Evolutionary conservation across 164 flowering plant genomes (phyloP), one percentile per base, ranked within the genome.

Genomic region (Warburgia ugandensis): DNA sequence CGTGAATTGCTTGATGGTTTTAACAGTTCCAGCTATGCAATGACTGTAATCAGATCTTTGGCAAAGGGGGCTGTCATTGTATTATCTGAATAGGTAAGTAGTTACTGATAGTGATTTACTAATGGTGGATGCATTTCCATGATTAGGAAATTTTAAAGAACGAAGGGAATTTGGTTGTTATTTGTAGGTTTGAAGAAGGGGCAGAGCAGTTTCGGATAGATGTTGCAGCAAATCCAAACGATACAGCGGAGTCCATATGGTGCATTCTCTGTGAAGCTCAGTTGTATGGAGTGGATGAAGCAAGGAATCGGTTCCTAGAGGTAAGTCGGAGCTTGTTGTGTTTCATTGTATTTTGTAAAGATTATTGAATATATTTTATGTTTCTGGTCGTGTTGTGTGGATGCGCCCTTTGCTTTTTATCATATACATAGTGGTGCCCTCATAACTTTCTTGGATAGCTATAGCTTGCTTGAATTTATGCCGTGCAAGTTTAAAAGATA

Each of bases 191-290:
- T 71, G 88, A 83, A 59, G 96, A 85, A 67, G 98, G 95, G 48
- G 94, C 98, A 5, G 91, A 87, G 75, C 98, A 92, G 71, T 92
- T 87, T 45, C 70, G 95, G 17, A 1, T 92, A 58, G 98, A 92
- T 81, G 96, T 92, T 68, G 86, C 91, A 1, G 81, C 82, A 44
- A 92, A 92, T 68, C 96, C 96, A 37, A 85, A 85, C 73, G 98
- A 92, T 43, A 85, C 98, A 1, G 98, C 87, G 64, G 98, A 92
- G 73, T 85, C 96, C 2, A 87, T 92, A 31, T 92, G 98, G 98
- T 87, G 96, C 63, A 87, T 92, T 64, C 80, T 92, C 0, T 91
- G 98, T 66, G 96, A 92, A 73, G 83, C 91, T 71, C 90, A 73
- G 61, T 39, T 87, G 19, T 77, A 73, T 71, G 95, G 98, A 40